phyloP scores from a whole-genome alignment of 257 asterid genomes.

The Petunia secreta region DNA sequence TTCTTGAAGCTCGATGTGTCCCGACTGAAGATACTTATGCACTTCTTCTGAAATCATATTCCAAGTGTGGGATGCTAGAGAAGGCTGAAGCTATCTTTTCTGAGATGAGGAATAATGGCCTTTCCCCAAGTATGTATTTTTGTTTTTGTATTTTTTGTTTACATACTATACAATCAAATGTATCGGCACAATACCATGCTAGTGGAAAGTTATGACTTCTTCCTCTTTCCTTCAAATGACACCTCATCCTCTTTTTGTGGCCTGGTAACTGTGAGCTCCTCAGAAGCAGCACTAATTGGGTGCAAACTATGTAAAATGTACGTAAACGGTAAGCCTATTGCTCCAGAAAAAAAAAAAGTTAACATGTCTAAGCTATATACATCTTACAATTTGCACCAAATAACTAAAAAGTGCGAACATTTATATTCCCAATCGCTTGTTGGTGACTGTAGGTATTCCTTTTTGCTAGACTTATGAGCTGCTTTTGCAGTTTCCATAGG shows the following conservation, averaged over 20 bases:
- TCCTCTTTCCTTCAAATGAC: neutral
- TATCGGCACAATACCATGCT: neutral
- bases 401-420: neutral
- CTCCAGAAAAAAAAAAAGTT: neutral
- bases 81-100: conserved; percentile 73
- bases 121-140: conserved; percentile 56
- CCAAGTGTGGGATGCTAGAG: conserved; percentile 61
- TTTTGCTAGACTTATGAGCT: neutral
- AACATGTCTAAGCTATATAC: neutral
- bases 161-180: neutral
- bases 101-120: conserved; percentile 64
- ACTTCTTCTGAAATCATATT: conserved; percentile 71
- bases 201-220: neutral
- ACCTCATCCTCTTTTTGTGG: neutral
- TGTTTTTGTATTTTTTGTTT: neutral
- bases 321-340: neutral
- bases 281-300: neutral
- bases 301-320: neutral
- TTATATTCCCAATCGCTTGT: neutral
- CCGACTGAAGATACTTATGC: conserved; percentile 92
- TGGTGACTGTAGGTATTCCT: neutral
- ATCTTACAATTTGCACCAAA: neutral
- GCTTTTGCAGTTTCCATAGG: neutral
- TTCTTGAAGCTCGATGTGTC: conserved; percentile 69
- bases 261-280: neutral